Percentiles rank a stretch among this genome's conserved stretches.
phyloP scores from a whole-genome alignment of 345 rosid species.

The Heritiera fomes region DNA sequence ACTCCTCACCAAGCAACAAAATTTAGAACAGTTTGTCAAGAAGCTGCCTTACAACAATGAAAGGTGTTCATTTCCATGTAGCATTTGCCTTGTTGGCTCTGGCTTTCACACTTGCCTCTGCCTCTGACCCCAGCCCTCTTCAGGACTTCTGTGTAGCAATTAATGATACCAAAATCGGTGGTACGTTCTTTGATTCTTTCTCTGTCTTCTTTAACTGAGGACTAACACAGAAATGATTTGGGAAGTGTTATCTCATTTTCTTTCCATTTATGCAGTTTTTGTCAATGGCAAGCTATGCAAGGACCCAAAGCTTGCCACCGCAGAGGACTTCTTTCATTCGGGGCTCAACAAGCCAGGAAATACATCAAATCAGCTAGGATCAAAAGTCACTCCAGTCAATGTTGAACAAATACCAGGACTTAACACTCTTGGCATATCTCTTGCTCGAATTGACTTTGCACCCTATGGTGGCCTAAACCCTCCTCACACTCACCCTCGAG shows the following conservation, averaged over 20 bases:
- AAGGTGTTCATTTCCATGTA: neutral
- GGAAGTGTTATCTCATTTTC: neutral
- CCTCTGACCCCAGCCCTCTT: constrained; percentile 34
- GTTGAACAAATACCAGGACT: constrained; percentile 34
- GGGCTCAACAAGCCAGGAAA: neutral
- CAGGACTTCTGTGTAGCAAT: constrained; percentile 38
- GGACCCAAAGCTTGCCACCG: neutral
- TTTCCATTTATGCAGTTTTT: constrained; percentile 20
- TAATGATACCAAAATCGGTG: constrained; percentile 6
- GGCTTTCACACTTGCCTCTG: constrained; percentile 13
- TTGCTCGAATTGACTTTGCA: constrained; percentile 33
- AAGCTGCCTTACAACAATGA: neutral
- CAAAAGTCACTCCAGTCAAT: neutral
- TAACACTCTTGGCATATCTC: constrained; percentile 30
- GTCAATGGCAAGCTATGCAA: constrained; percentile 28
- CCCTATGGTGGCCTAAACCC: constrained; percentile 43
- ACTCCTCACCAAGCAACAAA: neutral
- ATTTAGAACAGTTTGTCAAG: neutral
- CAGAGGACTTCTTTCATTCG: neutral
- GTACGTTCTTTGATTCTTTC: neutral
- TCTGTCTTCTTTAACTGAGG: neutral
- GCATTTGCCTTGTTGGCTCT: constrained; percentile 25
- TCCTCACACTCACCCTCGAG: constrained; percentile 44
- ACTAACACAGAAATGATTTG: too few relatives aligned
- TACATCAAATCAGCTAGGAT: neutral